Base-by-base conservation (phyloP, 2,329 filamentous ascomycete genomes). In the Aspergillus sp. region DNA sequence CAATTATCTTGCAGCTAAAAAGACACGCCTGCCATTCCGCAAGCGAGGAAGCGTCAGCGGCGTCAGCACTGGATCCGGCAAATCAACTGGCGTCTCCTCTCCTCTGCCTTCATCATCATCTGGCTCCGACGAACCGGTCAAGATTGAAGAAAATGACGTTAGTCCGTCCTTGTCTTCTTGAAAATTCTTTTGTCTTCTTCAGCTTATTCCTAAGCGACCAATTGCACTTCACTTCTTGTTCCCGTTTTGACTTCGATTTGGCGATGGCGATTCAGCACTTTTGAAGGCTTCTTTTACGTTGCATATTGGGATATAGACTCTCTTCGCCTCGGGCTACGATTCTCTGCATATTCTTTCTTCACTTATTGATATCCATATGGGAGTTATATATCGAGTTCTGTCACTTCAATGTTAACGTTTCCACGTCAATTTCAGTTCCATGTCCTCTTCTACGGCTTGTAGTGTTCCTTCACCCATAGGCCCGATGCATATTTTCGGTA, bases 1-100 rank as follows among this genome's bases (percentile, higher is more conserved):
- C 68, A 83, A 84, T 31, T 91, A 91, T 69, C 81, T 91, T 8
- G 79, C 79, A 15, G 85, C 86, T 41, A 41, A 71, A 22, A 74
- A 66, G 51, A 73, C 71, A 11, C 69, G 73, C 23, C 66, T 76
- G 46, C 66, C 73, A 7, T 64, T 75, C 15, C 68, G 73, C 30
- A 72, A 72, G 8, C 66, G 70, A 62, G 70, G 65, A 48, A 76
- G 70, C 56, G 59, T 73, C 22, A 70, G 70, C 59, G 25, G 25
- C 25, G 25, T 72, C 28, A 69, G 69, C 48, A 64, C 65, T 46
- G 72, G 73, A 23, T 62, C 59, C 8, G 69, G 72, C 23, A 72
- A 72, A 28, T 66, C 66, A 15, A 66, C 61, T 25, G 66, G 60
- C 25, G 31, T 47, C 23, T 63, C 61, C 4, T 61, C 64, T 25